Base-by-base conservation (phyloP, 148 eudicot species). In the Salicornia ramosissima region DNA sequence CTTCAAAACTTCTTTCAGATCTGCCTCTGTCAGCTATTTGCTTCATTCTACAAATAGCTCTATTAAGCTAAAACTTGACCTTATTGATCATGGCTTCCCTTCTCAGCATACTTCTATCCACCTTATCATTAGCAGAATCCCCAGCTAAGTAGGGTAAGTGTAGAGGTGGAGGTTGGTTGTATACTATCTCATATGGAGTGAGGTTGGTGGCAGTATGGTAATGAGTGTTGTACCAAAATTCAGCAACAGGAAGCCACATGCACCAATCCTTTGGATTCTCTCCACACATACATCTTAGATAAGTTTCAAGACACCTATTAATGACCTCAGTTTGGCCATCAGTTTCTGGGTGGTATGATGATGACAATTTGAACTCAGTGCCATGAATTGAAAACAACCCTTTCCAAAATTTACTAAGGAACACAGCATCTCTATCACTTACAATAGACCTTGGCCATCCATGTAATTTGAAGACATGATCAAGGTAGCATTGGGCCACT, bases 141-240 rank as follows among this genome's bases (percentile, higher is more conserved):
- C n/a, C n/a, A n/a, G n/a, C n/a, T n/a, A n/a, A n/a, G n/a, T n/a
- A n/a, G n/a, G n/a, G n/a, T n/a, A n/a, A n/a, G n/a, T n/a, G n/a
- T 5, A 26, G 31, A 5, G 60, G 60, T 2, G 30, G 31, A 6
- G 29, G 60, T 12, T 55, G 31, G 15, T 55, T 55, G 21, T 55
- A 55, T 1, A 55, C 15, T 3, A 54, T 22, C 12, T 54, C 58
- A 54, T 54, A 54, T 6, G 58, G 28, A n/a, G 58, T 54, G 6
- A 54, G 10, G 10, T 12, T 12, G 2, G 10, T 54, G 25, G 26
- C 29, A n/a, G 28, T 54, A 22, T 24, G 25, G 16, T 54, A 54
- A 12, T 54, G 58, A 19, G 58, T 54, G 58, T 54, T 54, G 12
- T n/a, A 54, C 58, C 58, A 54, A 25, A 25, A 54, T 24, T 54